Conservation (phyloP, 768 basidiomycete genomes). For the Pulveroboletus ravenelii region DNA sequence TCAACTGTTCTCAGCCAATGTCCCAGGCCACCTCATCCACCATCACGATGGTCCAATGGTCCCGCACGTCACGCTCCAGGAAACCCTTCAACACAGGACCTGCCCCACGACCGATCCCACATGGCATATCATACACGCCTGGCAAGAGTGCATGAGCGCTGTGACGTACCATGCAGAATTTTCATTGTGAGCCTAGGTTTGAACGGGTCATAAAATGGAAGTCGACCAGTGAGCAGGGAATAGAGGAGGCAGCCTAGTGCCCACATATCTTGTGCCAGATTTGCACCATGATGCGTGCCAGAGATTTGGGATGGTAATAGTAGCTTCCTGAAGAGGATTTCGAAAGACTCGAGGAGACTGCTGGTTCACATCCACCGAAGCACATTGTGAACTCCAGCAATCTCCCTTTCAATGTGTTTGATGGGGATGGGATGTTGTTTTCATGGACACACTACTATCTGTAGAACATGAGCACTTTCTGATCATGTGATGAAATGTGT, state of each 20-base stretch:
- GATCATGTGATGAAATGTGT: constrained; percentile 5
- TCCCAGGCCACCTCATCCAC: too few species aligned
- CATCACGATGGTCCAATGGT: constrained; percentile 76
- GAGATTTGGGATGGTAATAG: too few species aligned
- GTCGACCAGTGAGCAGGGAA: constrained; percentile 72
- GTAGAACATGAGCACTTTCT: too few species aligned
- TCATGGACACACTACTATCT: too few species aligned
- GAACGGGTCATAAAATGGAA: constrained; percentile 85
- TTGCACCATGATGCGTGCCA: constrained; percentile 29
- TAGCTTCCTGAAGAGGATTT: constrained; percentile 37
- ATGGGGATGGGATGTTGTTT: constrained; percentile 29
- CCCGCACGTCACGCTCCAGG: constrained; percentile 54
- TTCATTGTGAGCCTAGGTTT: constrained; percentile 91
- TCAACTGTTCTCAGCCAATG: too few species aligned
- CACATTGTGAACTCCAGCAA: constrained; percentile 58
- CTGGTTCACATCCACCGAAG: constrained; percentile 47
- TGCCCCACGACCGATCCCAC: constrained; percentile 53
- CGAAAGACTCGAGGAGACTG: constrained; percentile 37
- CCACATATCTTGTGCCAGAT: constrained; percentile 92
- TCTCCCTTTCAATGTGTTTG: constrained; percentile 58
- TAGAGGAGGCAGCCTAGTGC: constrained; percentile 89
- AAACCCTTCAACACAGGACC: constrained; percentile 76
- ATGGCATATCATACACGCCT: constrained; percentile 65
- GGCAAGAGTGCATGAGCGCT: constrained; percentile 12
- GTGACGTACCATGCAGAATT: constrained; percentile 71